Evolutionary conservation across 805 yeast genomes (phyloP), one percentile per base, ranked within the genome.

Genomic region (Metschnikowia drakensbergensis): DNA sequence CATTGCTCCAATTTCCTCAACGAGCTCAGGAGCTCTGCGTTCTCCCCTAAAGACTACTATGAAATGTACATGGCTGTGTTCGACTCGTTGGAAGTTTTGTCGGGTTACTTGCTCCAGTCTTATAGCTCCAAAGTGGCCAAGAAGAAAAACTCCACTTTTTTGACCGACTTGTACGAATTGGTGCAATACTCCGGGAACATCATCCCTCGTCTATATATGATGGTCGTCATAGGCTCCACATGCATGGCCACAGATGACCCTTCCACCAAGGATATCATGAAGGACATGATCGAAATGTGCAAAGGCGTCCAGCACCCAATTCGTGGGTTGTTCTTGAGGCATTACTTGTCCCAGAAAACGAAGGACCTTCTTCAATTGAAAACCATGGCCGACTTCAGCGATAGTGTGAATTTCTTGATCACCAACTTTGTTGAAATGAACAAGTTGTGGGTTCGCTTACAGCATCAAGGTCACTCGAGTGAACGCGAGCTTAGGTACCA

Each of bases 201-300:
- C 26, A 76, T 94, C 11, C 99, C 99, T 1, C 77, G 99, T 49
- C 71, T 94, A 48, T 94, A 94, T 63, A 74, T 94, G 68, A 89
- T 94, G 97, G 86, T 94, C 37, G 92, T 96, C 2, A 92, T 94
- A 11, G 99, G 99, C 6, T 82, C 95, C 0, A 89, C 88, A 3
- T 90, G 86, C 69, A 82, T 92, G 84, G 72, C 86, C 6, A 75
- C 83, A 7, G 78, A 84, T 1, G 88, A 83, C 47, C 84, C 96
- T 0, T 96, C 97, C 0, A 77, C 81, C 32, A 80, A 80, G 59
- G 98, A 90, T 54, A 85, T 94, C 45, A 79, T 92, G 82, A 88
- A 86, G 65, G 99, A 94, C 63, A 86, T 94, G 96, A 84, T 92
- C 59, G 99, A 94, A 66, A 94, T 94, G 99, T 85, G 96, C 55